phyloP scores from a whole-genome alignment of 2,329 filamentous ascomycete species.

The Parastagonospora nodorum region DNA sequence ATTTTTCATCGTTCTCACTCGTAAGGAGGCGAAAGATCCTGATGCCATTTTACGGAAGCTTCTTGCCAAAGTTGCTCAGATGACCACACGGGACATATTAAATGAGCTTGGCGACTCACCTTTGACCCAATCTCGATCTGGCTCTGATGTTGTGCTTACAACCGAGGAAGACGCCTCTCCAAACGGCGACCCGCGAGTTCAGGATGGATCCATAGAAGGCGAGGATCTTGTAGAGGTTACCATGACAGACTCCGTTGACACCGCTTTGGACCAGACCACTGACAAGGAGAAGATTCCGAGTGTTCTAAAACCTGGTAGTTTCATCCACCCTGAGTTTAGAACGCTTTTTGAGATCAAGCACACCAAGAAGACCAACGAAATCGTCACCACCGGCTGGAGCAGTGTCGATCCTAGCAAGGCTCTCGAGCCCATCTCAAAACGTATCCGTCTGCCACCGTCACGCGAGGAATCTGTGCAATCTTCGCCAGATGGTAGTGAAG shows the following conservation, averaged over 20 bases:
- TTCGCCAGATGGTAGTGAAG: conserved; percentile 27
- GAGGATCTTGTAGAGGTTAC: conserved; percentile 92
- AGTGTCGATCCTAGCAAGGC: conserved; percentile 63
- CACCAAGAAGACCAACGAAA: conserved; percentile 58
- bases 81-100: conserved; percentile 73
- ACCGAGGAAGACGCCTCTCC: conserved; percentile 67
- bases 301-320: conserved; percentile 59
- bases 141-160: conserved; percentile 72
- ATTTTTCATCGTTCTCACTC: conserved; percentile 76
- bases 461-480: conserved; percentile 44
- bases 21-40: conserved; percentile 71
- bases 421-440: conserved; percentile 60
- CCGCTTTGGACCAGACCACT: conserved; percentile 19
- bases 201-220: conserved; percentile 79
- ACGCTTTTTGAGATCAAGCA: conserved; percentile 76
- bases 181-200: conserved; percentile 71
- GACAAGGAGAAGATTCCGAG: conserved; percentile 28
- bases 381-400: conserved; percentile 73
- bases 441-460: conserved; percentile 44
- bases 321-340: conserved; percentile 67
- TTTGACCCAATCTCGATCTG: conserved; percentile 58
- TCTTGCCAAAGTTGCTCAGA: conserved; percentile 73
- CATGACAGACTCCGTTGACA: conserved; percentile 68
- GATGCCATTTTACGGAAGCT: conserved; percentile 81
- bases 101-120: conserved; percentile 56